Percentiles rank a stretch among this genome's conserved stretches.
Evolutionary conservation across 345 rosid species (phyloP).

Genomic region (Cardiospermum halicacabum): DNA sequence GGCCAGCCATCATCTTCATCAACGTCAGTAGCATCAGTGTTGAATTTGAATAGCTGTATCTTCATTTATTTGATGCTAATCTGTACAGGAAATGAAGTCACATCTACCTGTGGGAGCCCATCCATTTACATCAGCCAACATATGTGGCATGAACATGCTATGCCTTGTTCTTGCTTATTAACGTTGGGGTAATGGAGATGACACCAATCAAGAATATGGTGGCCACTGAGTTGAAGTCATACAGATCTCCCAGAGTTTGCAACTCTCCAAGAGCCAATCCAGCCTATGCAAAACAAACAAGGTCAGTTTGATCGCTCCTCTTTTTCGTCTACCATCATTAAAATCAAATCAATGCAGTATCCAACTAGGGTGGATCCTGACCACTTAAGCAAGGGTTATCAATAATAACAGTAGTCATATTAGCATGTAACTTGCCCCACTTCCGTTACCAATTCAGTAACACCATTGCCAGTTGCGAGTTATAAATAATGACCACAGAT

Average conservation of each 20-base stretch:
- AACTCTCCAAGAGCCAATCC: slow-evolving; percentile 89
- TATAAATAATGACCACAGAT: not conserved
- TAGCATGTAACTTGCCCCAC: not conserved
- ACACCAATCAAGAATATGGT: slow-evolving; percentile 73
- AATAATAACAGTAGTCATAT: not conserved
- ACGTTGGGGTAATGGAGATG: slow-evolving; percentile 67
- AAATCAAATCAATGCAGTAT: not conserved
- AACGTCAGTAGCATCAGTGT: slow-evolving; percentile 6
- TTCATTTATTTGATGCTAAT: slow-evolving; percentile 22
- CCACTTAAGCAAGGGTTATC: not conserved
- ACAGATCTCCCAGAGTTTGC: slow-evolving; percentile 73
- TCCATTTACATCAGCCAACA: slow-evolving; percentile 16
- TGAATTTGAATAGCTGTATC: slow-evolving; percentile 10
- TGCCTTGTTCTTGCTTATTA: slow-evolving; percentile 49
- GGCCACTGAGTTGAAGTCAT: slow-evolving; percentile 83
- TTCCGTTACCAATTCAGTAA: not conserved
- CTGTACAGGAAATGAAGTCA: slow-evolving; percentile 21
- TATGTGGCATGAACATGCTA: slow-evolving; percentile 10
- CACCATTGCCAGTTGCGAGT: not conserved
- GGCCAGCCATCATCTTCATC: slow-evolving; percentile 12
- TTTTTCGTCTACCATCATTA: not conserved
- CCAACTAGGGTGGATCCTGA: too few relatives aligned
- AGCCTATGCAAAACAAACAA: slow-evolving; percentile 51
- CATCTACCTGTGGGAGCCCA: slow-evolving; percentile 9
- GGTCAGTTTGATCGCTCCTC: not conserved